Evolutionary conservation across 495 filamentous ascomycete species (phyloP).

Genomic region (Penicillium antarcticum): DNA sequence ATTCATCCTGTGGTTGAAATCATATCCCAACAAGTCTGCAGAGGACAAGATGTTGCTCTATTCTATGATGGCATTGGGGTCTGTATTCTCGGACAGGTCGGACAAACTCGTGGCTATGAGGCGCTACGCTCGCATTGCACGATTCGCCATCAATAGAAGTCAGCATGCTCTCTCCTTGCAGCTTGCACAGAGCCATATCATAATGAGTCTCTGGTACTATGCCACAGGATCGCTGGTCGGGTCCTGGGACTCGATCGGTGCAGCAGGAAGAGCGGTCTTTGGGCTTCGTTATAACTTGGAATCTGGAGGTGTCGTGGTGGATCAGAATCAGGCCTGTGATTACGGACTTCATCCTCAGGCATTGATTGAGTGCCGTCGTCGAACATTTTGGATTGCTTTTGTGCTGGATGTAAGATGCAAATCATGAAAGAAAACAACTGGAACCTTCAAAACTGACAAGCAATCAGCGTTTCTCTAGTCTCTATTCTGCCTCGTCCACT

Average conservation of each 20-base stretch:
- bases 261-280: constrained; percentile 54
- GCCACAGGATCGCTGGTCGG: constrained; percentile 50
- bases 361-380: constrained; percentile 60
- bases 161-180: constrained; percentile 52
- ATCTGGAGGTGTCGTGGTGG: constrained; percentile 47
- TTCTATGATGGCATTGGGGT: constrained; percentile 57
- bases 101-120: constrained; percentile 43
- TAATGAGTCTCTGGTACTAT: constrained; percentile 64
- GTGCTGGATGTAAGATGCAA: constrained; percentile 52
- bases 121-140: constrained; percentile 54
- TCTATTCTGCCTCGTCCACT: constrained; percentile 44
- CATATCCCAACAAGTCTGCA: constrained; percentile 50
- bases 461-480: constrained; percentile 52
- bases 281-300: constrained; percentile 60
- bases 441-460: background rate
- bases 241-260: constrained; percentile 58
- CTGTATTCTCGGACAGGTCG: constrained; percentile 55
- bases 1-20: constrained; percentile 52
- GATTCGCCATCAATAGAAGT: constrained; percentile 52
- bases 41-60: constrained; percentile 72
- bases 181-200: constrained; percentile 58
- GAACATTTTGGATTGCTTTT: constrained; percentile 67
- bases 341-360: constrained; percentile 56
- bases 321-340: constrained; percentile 42
- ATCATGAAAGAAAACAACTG: constrained; percentile 1